Evolutionary conservation across 139 green algal species (phyloP).

Genomic region (Mychonastes homosphaera): DNA sequence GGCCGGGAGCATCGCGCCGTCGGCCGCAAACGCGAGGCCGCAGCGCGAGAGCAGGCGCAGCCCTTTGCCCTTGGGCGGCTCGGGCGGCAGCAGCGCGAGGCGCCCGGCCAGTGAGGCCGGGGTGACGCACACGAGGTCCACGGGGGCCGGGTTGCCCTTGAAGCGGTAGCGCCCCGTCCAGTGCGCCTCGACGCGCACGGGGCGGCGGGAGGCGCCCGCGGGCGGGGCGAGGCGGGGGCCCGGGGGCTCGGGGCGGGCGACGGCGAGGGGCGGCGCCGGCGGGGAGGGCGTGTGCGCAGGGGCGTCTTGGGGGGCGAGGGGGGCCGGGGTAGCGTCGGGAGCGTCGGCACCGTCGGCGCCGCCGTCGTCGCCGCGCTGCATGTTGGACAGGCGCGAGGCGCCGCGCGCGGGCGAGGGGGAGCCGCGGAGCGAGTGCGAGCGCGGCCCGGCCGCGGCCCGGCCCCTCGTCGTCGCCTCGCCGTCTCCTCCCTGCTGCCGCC

Average conservation of each 20-base stretch:
- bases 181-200: neutral
- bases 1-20: neutral
- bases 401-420: too few relatives aligned
- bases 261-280: neutral
- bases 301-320: neutral
- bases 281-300: neutral
- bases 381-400: too few relatives aligned
- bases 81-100: conserved; percentile 2
- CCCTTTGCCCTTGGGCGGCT: conserved; percentile 26
- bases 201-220: neutral
- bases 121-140: conserved; percentile 22
- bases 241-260: neutral
- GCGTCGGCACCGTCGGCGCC: neutral
- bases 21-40: neutral
- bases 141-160: conserved; percentile 25
- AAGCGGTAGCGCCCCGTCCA: conserved; percentile 24
- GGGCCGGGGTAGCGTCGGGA: neutral
- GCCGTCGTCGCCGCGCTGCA: too few relatives aligned
- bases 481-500: conserved; percentile 1
- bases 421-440: too few relatives aligned
- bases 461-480: too few relatives aligned
- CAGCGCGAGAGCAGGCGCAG: neutral
- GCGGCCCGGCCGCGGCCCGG: too few relatives aligned
- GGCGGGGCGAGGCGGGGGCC: neutral
- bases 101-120: conserved; percentile 10